Percentiles rank a stretch among this genome's conserved stretches.
These are phyloP conservation scores for Peronospora farinosa DNA, from an alignment of 352 stramenopile genomes.

Conservation along the genomic window DNA sequence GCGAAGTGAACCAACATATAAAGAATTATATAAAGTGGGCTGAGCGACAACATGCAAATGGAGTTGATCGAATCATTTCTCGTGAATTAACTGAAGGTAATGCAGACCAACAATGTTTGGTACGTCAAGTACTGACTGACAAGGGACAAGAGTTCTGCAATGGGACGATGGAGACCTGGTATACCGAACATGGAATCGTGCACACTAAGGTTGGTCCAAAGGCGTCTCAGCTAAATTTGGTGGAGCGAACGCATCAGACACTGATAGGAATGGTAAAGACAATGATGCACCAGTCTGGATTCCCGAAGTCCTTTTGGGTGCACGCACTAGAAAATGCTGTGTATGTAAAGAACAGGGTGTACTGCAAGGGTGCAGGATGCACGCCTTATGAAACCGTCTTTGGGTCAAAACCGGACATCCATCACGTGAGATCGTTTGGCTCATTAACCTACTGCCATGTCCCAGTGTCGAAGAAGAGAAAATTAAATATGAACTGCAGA, in stretches of 20 bases:
- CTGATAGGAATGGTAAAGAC: constrained; percentile 9
- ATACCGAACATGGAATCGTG: not conserved
- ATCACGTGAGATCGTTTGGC: too few relatives aligned
- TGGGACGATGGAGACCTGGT: constrained; percentile 2
- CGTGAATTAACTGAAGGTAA: too few relatives aligned
- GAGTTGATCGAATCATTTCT: too few relatives aligned
- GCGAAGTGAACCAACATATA: constrained; percentile 1
- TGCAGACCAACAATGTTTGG: too few relatives aligned
- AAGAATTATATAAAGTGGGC: constrained; percentile 4
- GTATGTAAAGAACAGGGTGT: constrained; percentile 13
- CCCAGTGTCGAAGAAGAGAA: too few relatives aligned
- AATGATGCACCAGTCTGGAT: constrained; percentile 12
- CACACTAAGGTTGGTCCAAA: constrained; percentile 4
- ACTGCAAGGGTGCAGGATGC: constrained; percentile 1
- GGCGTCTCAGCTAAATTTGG: constrained; percentile 2
- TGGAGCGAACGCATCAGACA: constrained; percentile 8
- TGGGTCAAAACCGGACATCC: too few relatives aligned
- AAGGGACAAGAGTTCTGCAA: constrained; percentile 14
- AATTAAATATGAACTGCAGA: too few relatives aligned
- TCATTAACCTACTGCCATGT: too few relatives aligned
- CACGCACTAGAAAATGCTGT: constrained; percentile 9
- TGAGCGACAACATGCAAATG: not conserved
- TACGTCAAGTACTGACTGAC: too few relatives aligned
- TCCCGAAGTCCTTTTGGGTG: constrained; percentile 7
- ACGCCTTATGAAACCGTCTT: too few relatives aligned